Base-by-base conservation (phyloP, 2,329 filamentous ascomycete genomes). In the Zarea fungicola region DNA sequence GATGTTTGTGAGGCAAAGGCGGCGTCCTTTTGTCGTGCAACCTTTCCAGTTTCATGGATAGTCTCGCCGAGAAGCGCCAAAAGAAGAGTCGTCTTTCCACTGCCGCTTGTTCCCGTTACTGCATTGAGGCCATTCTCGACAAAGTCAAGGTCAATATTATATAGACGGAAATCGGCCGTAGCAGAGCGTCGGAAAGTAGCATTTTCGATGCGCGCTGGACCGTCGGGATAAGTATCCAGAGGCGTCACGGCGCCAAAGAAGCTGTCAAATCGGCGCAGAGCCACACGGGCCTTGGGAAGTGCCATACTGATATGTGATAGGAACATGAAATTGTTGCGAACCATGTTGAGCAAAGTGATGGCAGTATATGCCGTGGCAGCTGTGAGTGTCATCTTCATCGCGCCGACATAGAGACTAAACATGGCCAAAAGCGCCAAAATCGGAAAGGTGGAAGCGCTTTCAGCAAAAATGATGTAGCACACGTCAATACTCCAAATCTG, bases 311-410 rank as follows among this genome's bases (percentile, higher is more conserved):
- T 63, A 16, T 64, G 65, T 18, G 74, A 75, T 6, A 73, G 64
- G 65, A 75, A 75, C 43, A 69, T 66, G 32, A 80, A 66, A 48
- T 80, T 77, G 35, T 69, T 65, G 14, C 78, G 72, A 44, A 82
- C 66, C 2, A 70, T 76, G 52, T 73, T 71, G 53, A 80, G 69
- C 10, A 82, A 66, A 4, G 69, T 72, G 10, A 80, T 68, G 1
- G 78, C 73, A 3, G 78, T 81, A 54, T 81, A 82, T 7, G 78
- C 78, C 29, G 76, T 67, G 14, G 77, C 74, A 11, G 78, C 77
- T 6, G 75, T 74, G 16, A 82, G 65, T 3, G 68, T 68, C 50
- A 71, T 63, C 47, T 72, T 66, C 26, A 70, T 67, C 13, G 77
- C 67, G 2, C 71, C 65, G 2, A 77, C 72, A 45, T 80, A 72